These are phyloP conservation scores for Fusarium sarcochroum DNA, from an alignment of 2,329 filamentous ascomycete genomes.

Conservation along the genomic window DNA sequence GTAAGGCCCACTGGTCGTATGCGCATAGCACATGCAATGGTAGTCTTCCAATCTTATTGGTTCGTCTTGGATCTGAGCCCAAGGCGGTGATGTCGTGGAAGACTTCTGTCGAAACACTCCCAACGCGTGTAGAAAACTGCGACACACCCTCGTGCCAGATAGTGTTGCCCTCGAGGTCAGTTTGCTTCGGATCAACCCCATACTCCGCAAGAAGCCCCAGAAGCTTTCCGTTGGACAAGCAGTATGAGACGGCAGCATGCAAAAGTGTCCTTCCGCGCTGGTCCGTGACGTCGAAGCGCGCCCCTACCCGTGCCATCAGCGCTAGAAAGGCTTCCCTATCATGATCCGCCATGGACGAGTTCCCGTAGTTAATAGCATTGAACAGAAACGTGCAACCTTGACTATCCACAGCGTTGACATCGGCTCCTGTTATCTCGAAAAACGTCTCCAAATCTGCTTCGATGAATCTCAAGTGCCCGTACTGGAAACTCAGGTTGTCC, in stretches of 20 bases:
- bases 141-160: not conserved
- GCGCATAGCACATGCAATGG: conserved; percentile 2
- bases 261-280: not conserved
- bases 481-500: not conserved
- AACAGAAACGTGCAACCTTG: not conserved
- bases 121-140: not conserved
- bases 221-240: no score
- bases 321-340: not conserved
- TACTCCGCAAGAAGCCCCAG: no score
- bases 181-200: no score
- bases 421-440: not conserved
- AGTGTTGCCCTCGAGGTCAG: not conserved
- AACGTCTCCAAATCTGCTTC: not conserved
- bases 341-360: no score
- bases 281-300: not conserved
- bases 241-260: not conserved
- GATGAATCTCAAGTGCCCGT: no score
- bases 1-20: not conserved
- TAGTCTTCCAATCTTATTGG: not conserved
- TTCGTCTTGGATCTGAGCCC: not conserved
- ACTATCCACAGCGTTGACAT: not conserved
- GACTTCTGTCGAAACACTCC: no score
- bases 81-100: not conserved
- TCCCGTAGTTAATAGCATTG: no score
- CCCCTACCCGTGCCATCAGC: not conserved